Percentiles rank a stretch among this genome's conserved stretches.
Conservation (phyloP, 768 basidiomycete genomes). For the Polyporus arcularius region DNA sequence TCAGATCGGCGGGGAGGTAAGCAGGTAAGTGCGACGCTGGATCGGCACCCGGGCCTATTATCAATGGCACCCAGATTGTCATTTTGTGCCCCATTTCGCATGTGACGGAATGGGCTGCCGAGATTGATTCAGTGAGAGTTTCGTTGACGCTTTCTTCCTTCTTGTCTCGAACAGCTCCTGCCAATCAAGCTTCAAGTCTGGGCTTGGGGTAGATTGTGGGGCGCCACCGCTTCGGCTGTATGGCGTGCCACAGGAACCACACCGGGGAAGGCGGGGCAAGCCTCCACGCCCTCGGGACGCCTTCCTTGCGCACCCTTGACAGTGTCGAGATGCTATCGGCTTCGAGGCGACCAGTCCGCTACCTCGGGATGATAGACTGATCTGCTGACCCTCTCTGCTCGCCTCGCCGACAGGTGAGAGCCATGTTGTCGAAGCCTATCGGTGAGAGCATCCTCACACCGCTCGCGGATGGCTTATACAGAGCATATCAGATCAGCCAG, state of each 20-base stretch:
- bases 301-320: constrained; percentile 1
- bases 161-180: constrained; percentile 1
- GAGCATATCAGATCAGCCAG: too few relatives aligned
- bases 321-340: background rate
- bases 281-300: constrained; percentile 11
- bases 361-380: background rate
- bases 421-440: constrained; percentile 14
- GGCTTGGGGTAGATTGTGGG: background rate
- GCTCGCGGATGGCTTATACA: background rate
- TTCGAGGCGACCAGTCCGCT: background rate
- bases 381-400: background rate
- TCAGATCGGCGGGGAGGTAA: constrained; percentile 1
- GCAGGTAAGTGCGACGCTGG: background rate
- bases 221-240: background rate
- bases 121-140: constrained; percentile 2
- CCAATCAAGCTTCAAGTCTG: background rate
- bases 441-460: constrained; percentile 11
- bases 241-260: constrained; percentile 7
- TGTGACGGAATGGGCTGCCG: constrained; percentile 1
- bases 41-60: constrained; percentile 3
- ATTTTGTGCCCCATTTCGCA: constrained; percentile 14
- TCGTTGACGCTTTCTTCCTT: background rate
- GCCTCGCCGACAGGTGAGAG: too few relatives aligned
- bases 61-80: background rate
- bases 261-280: constrained; percentile 5